Percentiles rank a stretch among this genome's conserved stretches.
Conservation (phyloP, 2,329 filamentous ascomycete genomes). For the Colletotrichum noveboracense region DNA sequence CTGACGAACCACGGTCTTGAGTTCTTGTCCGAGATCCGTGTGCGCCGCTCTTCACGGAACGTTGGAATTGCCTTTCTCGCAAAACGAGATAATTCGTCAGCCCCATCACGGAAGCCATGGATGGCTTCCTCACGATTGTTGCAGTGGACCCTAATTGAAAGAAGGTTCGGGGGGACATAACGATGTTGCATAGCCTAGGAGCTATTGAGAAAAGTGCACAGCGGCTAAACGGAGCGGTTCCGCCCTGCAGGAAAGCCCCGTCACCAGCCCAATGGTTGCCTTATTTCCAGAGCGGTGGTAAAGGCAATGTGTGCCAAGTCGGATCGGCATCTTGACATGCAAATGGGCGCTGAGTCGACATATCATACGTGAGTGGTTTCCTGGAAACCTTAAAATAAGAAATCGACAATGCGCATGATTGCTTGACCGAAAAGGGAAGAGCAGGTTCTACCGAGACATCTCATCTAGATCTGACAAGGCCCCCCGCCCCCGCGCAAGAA, state of each 20-base stretch:
- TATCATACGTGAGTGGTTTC: slow-evolving; percentile 16
- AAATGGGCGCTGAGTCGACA: slow-evolving; percentile 9
- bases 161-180: not conserved
- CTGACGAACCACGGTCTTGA: not conserved
- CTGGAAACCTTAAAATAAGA: slow-evolving; percentile 12
- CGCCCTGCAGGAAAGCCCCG: not conserved
- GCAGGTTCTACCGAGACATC: slow-evolving; percentile 10
- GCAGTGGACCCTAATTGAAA: not conserved
- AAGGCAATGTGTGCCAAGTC: not conserved
- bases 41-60: not conserved
- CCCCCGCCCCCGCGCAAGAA: not conserved
- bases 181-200: not conserved
- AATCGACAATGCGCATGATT: slow-evolving; percentile 12
- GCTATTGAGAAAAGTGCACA: not conserved
- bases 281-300: not conserved
- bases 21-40: not conserved
- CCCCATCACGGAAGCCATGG: not conserved
- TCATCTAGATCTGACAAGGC: slow-evolving; percentile 18
- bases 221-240: not conserved
- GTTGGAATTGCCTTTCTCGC: not conserved
- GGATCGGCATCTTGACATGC: not conserved
- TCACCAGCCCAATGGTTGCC: not conserved
- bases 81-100: not conserved
- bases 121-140: not conserved
- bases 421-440: not conserved